Base-by-base conservation (phyloP, 1,139 yeast genomes). In the Ogataea hybrid region DNA sequence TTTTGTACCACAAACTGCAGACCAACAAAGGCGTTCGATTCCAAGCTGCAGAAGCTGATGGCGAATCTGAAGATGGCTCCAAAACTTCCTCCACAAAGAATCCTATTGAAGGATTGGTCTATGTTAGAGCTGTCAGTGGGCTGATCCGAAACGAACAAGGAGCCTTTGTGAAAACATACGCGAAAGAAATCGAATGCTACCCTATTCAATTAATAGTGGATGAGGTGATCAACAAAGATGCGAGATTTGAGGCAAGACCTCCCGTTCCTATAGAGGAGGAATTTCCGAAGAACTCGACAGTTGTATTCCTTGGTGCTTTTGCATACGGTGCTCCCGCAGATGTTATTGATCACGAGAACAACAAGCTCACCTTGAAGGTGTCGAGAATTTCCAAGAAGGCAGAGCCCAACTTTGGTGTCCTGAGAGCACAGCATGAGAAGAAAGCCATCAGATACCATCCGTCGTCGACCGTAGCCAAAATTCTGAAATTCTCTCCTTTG, bases 261-360 rank as follows among this genome's bases (percentile, higher is more conserved):
- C 89, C 97, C 3, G 60, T 79, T 39, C 89, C 97, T 9, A 71
- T 92, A 46, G 81, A 79, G 7, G 79, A 84, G 51, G 97, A 92
- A 61, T 92, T 76, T 64, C 97, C 97, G 18, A 46, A 75, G 6
- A 81, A 76, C 15, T 74, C 86, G 0, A 78, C 79, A 43, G 92
- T 82, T 29, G 77, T 90, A n/a, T 87, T 87, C 59, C 70, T 92
- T 48, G 96, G 97, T 30, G 89, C 84, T 29, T 80, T 81, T 65
- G 95, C 90, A 3, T 92, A 87, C 59, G 98, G 98, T 37, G 76
- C 88, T 21, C 84, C 95, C 39, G 90, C 94, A 11, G 72, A 73
- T 18, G 77, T 92, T 37, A 79, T 73, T 39, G 95, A 87, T 0
- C 75, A 79, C 49, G 64, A 62, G 20, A 70, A 76, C 32, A 71